phyloP scores from a whole-genome alignment of 192 early-diverging fungal genomes.

The Helicostylum pulchrum region DNA sequence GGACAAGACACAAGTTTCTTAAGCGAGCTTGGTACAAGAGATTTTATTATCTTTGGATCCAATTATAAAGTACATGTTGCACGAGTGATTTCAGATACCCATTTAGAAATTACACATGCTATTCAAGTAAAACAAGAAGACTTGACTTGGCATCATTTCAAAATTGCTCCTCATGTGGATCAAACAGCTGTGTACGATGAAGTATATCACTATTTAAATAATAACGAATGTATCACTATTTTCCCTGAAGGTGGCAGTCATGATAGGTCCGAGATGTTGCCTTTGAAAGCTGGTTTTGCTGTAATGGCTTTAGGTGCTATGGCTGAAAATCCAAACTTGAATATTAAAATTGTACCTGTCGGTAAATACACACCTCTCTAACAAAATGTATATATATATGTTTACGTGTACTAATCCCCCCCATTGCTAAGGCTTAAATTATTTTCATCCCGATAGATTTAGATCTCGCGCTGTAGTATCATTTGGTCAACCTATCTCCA shows the following conservation, averaged over 20 bases:
- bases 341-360: conserved; percentile 87
- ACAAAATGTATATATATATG: neutral
- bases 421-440: conserved; percentile 65
- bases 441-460: conserved; percentile 94
- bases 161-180: conserved; percentile 77
- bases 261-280: conserved; percentile 90
- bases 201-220: conserved; percentile 72
- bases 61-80: conserved; percentile 62
- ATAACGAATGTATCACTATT: conserved; percentile 78
- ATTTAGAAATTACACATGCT: conserved; percentile 51
- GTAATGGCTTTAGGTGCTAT: conserved; percentile 87
- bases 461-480: conserved; percentile 94
- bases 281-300: conserved; percentile 83
- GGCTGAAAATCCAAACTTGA: conserved; percentile 70
- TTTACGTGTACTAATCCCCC: no score
- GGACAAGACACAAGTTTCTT: conserved; percentile 72
- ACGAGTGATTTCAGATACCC: conserved; percentile 78
- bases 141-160: conserved; percentile 33
- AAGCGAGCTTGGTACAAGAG: conserved; percentile 60
- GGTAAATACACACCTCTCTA: conserved; percentile 20
- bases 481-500: conserved; percentile 86
- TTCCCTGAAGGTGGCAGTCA: conserved; percentile 97
- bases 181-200: conserved; percentile 78
- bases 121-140: neutral
- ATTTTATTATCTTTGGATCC: conserved; percentile 55